A percentile compares a stretch with the other conserved stretches of the same genome.
These are phyloP conservation scores for Elasticomyces elasticus DNA, from an alignment of 495 filamentous ascomycete genomes.

Conservation along the genomic window DNA sequence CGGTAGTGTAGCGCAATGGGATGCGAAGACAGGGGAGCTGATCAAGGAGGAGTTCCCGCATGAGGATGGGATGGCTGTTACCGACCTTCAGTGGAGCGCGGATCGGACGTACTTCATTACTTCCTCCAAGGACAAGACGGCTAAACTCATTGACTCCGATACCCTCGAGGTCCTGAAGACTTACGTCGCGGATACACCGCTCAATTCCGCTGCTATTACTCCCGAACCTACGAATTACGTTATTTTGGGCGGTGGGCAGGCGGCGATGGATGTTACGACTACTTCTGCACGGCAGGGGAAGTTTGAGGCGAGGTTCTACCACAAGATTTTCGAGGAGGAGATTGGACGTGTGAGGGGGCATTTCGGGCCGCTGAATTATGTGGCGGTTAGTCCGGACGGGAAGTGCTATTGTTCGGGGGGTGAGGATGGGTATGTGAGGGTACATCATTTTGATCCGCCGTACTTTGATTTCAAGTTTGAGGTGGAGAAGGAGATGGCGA, in stretches of 20 bases:
- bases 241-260: conserved; percentile 93
- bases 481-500: conserved; percentile 68
- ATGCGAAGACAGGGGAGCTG: conserved; percentile 53
- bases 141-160: conserved; percentile 74
- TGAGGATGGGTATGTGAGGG: conserved; percentile 96
- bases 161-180: conserved; percentile 89
- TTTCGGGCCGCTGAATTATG: conserved; percentile 86
- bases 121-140: conserved; percentile 91
- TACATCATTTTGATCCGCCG: conserved; percentile 94
- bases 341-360: conserved; percentile 93
- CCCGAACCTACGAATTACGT: conserved; percentile 85
- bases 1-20: conserved; percentile 85
- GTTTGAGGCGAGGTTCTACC: conserved; percentile 98
- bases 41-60: conserved; percentile 12
- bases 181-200: conserved; percentile 84
- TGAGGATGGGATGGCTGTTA: conserved; percentile 38
- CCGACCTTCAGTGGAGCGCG: conserved; percentile 85
- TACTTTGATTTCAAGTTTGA: conserved; percentile 99
- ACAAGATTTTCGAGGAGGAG: conserved; percentile 98
- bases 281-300: conserved; percentile 89
- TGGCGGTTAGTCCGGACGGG: conserved; percentile 78
- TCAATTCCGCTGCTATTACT: conserved; percentile 89
- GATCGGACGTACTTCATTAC: conserved; percentile 98
- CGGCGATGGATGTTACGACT: conserved; percentile 98
- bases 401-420: conserved; percentile 87